Base-by-base conservation (phyloP, 2,329 filamentous ascomycete species). In the Pseudocercospora eumusae region DNA sequence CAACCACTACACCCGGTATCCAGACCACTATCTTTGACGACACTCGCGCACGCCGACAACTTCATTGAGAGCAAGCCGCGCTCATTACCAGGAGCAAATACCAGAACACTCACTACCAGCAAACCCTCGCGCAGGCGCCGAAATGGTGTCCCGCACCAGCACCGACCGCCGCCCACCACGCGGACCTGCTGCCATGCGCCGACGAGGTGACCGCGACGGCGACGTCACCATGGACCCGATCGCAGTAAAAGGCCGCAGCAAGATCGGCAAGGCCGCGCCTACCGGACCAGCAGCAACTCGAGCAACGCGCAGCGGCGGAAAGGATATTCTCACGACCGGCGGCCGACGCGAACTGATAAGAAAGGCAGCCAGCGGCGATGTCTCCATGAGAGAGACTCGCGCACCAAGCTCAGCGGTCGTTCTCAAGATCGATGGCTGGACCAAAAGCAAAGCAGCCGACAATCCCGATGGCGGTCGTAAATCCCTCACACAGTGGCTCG, bases 161-260 rank as follows among this genome's bases (percentile, higher is more conserved):
- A 36, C 52, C 23, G 52, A 54, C 52, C 52, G 50, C 20, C 60
- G 49, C 56, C 54, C 20, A 57, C 52, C 52, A 20, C 52, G 52
- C 28, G 52, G 52, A 13, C 52, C 52, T 0, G 52, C 52, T 15
- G 60, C 55, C 47, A 42, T 62, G 25, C 55, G 60, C 31, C 61
- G 57, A 33, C 56, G 64, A 56, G 65, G 82, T 57, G 85, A 88
- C 71, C 81, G 80, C 69, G 86, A 88, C 78, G 86, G 86, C 33
- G 86, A 88, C 72, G 73, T 87, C 63, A 77, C 81, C 49, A 88
- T 88, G 85, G 84, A 82, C 70, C 75, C 75, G 56, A 72, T 76
- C 36, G 75, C 74, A 57, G 71, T 77, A 31, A 73, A 71, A 57
- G 70, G 68, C 20, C 68, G 72, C 56, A 68, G 67, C 50, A 60